Base-by-base conservation (phyloP, 2,329 filamentous ascomycete species). In the Exophiala sp. region DNA sequence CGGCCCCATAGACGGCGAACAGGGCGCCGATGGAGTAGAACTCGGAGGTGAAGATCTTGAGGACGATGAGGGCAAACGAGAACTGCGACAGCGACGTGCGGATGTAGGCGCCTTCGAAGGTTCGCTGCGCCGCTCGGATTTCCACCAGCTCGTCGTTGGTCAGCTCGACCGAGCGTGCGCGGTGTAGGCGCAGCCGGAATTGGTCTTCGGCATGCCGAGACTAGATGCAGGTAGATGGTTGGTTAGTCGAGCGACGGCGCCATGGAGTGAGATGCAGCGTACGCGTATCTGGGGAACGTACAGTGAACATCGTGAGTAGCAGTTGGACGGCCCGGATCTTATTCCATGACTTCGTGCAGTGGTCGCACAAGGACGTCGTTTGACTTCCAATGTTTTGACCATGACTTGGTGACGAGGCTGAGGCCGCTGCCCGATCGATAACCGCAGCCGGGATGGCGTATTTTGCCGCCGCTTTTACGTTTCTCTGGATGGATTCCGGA, bases 1-100 rank as follows among this genome's bases (percentile, higher is more conserved):
- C 87, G 2, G 84, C 82, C 10, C 91, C 93, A 64, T 97, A 97
- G 42, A 88, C 83, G 37, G 93, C 90, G 66, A 96, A 96, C 24
- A 98, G 76, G 5, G 93, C 93, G n/a, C 93, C 93, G 56, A 96
- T 95, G 60, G 85, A 82, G 70, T 97, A 97, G 74, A 98, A 97
- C 65, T 97, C 93, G 45, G 83, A 80, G 7, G 89, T 96, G 73
- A 98, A 97, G 68, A 98, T 94, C 72, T 94, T 95, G 60, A 95
- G 81, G 45, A 98, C 87, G 56, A 98, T 83, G 43, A 98, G 82
- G 16, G 91, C 84, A 68, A 98, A 97, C 49, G 86, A 91, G 73
- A 97, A 97, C 64, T 97, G 90, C 2, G 87, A 88, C 16, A 98
- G 80, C 2, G 91, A 90, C 0, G 93, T 98, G 54, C 93, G 86